Base-by-base conservation (phyloP, 768 basidiomycete species). In the Lactarius quietus region DNA sequence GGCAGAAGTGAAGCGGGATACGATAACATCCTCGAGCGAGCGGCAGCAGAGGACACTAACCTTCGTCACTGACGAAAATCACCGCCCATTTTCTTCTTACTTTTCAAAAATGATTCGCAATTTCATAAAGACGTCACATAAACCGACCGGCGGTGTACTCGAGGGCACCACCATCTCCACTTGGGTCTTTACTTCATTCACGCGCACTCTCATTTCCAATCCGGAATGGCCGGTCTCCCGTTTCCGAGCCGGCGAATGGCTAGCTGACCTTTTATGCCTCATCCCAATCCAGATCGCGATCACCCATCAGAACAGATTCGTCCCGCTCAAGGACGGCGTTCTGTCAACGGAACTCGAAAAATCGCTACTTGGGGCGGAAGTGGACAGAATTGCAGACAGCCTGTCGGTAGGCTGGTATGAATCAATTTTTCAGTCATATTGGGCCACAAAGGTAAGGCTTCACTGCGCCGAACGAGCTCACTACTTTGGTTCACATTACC, bases 251-350 rank as follows among this genome's bases (percentile, higher is more conserved):
- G 86, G 87, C 39, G 85, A 88, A 71, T 87, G 87, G 87, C 69
- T 88, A 0, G 84, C 83, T 0, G 82, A 86, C 15, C 72, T 87
- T 12, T 66, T 88, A 0, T 88, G 86, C 63, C 74, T 88, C 20
- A 86, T 87, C 53, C 86, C 86, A 0, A 86, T 87, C 36, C 86
- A 88, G 26, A 78, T 87, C 39, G 87, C 86, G 0, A 68, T 88
- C 33, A 82, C 84, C 1, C 77, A 78, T 10, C 84, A 87, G 54
- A 88, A 87, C 66, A 75, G 84, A 0, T 87, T 87, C 62, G 68
- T 87, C 6, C 86, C 87, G 0, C 74, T 87, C 23, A 86, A 84
- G 64, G 36, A 36, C 10, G 36, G 36, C 36, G 36, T 36, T 36
- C 36, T 36, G 36, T 36, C 36, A 12, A 36, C 5, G 2, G 36